These are phyloP conservation scores for Psidium guajava DNA, from an alignment of 345 rosid species.

Conservation along the genomic window DNA sequence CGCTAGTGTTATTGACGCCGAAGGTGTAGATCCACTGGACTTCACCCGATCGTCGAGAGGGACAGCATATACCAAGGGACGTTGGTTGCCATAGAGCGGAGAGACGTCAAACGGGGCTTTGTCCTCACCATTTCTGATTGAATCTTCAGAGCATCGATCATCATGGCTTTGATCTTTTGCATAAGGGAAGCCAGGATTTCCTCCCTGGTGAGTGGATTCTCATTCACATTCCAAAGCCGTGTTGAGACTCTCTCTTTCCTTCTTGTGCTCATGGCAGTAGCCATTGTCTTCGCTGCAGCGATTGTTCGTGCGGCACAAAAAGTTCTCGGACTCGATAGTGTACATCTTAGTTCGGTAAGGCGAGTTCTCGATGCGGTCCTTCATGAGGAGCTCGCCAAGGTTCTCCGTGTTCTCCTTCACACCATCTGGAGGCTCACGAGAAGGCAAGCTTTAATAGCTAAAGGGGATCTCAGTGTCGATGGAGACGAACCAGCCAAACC, in stretches of 20 bases:
- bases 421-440: too few relatives aligned
- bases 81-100: slow-evolving; percentile 22
- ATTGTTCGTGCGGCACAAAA: slow-evolving; percentile 79
- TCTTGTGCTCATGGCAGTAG: slow-evolving; percentile 47
- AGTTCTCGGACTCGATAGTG: too few relatives aligned
- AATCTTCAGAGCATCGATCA: slow-evolving; percentile 70
- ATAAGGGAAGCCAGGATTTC: slow-evolving; percentile 64
- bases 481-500: too few relatives aligned
- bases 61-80: slow-evolving; percentile 41
- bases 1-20: slow-evolving; percentile 20
- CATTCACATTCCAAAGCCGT: slow-evolving; percentile 75
- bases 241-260: slow-evolving; percentile 79
- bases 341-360: too few relatives aligned
- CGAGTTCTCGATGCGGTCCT: too few relatives aligned
- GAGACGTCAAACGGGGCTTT: slow-evolving; percentile 74
- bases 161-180: slow-evolving; percentile 77
- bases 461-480: too few relatives aligned
- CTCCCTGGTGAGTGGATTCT: slow-evolving; percentile 42
- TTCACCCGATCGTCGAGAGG: slow-evolving; percentile 64
- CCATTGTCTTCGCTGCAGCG: slow-evolving; percentile 71
- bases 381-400: too few relatives aligned
- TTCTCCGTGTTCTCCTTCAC: too few relatives aligned
- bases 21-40: slow-evolving; percentile 7
- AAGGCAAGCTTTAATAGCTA: too few relatives aligned
- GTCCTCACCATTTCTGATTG: slow-evolving; percentile 78